phyloP scores from a whole-genome alignment of 2,329 filamentous ascomycete species.

The Talaromyces sp. region DNA sequence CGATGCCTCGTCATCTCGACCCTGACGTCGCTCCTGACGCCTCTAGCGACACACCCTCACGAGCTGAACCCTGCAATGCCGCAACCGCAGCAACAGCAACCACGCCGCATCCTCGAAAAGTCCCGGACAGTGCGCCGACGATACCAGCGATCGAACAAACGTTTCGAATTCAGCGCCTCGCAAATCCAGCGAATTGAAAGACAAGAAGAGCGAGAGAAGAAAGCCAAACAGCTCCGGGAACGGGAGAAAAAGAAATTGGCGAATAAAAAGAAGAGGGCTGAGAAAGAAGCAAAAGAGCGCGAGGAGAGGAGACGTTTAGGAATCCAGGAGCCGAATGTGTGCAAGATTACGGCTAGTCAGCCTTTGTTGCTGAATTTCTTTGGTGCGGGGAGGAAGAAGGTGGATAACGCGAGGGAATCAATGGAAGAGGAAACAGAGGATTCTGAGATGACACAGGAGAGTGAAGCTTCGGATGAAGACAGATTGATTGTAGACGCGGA shows the following conservation, averaged over 20 bases:
- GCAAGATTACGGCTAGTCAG: conserved; percentile 34
- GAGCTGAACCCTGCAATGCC: conserved; percentile 26
- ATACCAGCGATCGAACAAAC: conserved; percentile 39
- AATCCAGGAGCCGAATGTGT: conserved; percentile 30
- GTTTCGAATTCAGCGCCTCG: conserved; percentile 33
- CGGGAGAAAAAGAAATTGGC: conserved; percentile 33
- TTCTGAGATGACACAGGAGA: background rate
- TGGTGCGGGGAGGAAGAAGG: conserved; percentile 21
- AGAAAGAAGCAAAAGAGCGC: conserved; percentile 34
- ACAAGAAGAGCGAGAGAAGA: conserved; percentile 40
- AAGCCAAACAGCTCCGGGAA: conserved; percentile 39
- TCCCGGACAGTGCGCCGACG: conserved; percentile 38
- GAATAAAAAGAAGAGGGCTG: conserved; percentile 35
- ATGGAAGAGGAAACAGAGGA: conserved; percentile 3
- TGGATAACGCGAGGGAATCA: background rate
- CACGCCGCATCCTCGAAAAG: conserved; percentile 37
- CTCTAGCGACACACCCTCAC: background rate
- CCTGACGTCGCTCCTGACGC: conserved; percentile 16
- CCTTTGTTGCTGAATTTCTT: conserved; percentile 33
- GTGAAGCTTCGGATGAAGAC: background rate
- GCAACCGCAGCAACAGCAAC: conserved; percentile 9
- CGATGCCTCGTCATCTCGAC: conserved; percentile 13
- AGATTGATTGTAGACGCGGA: background rate
- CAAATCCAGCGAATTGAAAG: conserved; percentile 40
- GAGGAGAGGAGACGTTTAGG: conserved; percentile 34